A percentile compares a stretch with the other conserved stretches of the same genome.
Conservation (phyloP, 306 rosid species). For the Astragalus glycyphyllos region DNA sequence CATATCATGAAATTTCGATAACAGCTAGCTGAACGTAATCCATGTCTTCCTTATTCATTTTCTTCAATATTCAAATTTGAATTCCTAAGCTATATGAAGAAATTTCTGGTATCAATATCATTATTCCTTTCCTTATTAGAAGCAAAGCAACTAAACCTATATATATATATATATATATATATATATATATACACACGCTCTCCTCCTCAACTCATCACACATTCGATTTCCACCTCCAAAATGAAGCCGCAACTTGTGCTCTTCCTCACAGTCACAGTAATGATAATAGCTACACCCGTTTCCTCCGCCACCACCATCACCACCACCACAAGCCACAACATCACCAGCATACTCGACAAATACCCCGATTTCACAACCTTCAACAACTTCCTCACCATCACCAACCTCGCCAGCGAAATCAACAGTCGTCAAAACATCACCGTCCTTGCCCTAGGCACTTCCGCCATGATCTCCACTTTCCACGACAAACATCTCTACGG, state of each 20-base stretch:
- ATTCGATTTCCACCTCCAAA: not conserved
- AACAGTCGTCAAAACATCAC: slow-evolving; percentile 95
- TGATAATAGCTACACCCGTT: slow-evolving; percentile 15
- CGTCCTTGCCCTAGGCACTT: slow-evolving; percentile 84
- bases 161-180: not conserved
- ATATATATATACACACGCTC: not conserved
- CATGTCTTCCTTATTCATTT: too few species aligned
- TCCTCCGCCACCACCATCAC: slow-evolving; percentile 49
- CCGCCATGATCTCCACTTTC: slow-evolving; percentile 71
- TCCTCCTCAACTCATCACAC: not conserved
- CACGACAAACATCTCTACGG: slow-evolving; percentile 65
- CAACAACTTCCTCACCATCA: slow-evolving; percentile 82
- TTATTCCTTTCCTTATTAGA: too few species aligned
- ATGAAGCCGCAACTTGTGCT: slow-evolving; percentile 1
- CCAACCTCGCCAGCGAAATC: slow-evolving; percentile 88
- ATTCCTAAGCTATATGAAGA: too few species aligned
- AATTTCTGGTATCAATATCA: too few species aligned
- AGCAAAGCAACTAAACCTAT: not conserved
- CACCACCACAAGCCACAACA: slow-evolving; percentile 61
- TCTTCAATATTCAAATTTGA: too few species aligned
- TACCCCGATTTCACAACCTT: slow-evolving; percentile 81
- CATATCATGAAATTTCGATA: too few species aligned
- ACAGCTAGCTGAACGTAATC: too few species aligned
- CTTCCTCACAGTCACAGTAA: not conserved
- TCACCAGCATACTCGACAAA: slow-evolving; percentile 68